A percentile compares a stretch with the other conserved stretches of the same genome.
Conservation (phyloP, 2,329 filamentous ascomycete genomes). For the Penicillium decumbens region DNA sequence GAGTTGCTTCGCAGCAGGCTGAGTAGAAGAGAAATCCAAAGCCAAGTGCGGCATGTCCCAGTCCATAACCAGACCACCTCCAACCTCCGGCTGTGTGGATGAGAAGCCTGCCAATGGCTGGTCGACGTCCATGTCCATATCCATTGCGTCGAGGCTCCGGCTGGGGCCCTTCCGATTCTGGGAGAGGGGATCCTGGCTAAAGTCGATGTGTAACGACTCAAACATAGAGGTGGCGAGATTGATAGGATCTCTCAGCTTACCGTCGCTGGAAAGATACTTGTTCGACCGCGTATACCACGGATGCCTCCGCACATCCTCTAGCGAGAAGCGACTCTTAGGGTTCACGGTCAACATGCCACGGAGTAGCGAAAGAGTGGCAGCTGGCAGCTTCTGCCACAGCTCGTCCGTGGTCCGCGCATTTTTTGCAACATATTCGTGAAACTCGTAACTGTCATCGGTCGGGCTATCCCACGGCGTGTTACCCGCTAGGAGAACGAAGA, state of each 20-base stretch:
- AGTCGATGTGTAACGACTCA: conserved; percentile 82
- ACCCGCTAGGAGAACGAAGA: conserved; percentile 90
- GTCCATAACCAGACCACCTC: conserved; percentile 72
- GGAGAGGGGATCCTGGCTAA: conserved; percentile 62
- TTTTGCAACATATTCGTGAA: conserved; percentile 74
- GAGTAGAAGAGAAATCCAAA: conserved; percentile 43
- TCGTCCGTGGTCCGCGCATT: conserved; percentile 79
- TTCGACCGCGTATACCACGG: conserved; percentile 92
- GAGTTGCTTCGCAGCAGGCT: conserved; percentile 40
- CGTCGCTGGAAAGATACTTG: conserved; percentile 67
- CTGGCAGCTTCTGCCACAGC: conserved; percentile 74
- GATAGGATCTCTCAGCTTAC: conserved; percentile 71
- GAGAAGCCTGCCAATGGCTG: conserved; percentile 53
- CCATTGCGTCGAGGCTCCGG: conserved; percentile 57
- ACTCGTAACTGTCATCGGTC: conserved; percentile 80
- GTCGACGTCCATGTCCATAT: conserved; percentile 48
- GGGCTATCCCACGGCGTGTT: conserved; percentile 99
- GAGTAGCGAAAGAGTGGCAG: conserved; percentile 71
- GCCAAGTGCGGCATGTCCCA: conserved; percentile 71
- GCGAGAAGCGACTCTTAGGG: conserved; percentile 68
- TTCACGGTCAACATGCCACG: conserved; percentile 91
- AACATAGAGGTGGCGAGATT: conserved; percentile 92
- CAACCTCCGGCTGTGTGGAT: conserved; percentile 80
- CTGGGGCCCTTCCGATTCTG: conserved; percentile 38
- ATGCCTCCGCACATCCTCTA: conserved; percentile 80